Conservation (phyloP, 2,329 filamentous ascomycete species). For the Clonostachys solani region DNA sequence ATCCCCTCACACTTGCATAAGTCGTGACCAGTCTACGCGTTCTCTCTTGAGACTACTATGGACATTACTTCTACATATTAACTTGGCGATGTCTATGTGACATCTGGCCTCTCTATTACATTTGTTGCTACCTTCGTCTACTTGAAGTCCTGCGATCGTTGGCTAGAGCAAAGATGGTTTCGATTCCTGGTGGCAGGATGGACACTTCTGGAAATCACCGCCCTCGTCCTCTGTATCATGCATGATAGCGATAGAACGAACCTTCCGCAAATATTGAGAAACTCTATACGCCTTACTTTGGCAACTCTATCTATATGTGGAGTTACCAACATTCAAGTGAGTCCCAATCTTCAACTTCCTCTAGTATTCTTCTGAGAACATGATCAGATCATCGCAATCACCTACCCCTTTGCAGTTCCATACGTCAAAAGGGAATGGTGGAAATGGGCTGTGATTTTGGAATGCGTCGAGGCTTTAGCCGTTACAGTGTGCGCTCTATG, state of each 20-base stretch:
- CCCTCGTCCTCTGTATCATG: background rate
- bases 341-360: background rate
- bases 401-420: background rate
- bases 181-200: background rate
- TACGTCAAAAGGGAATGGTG: background rate
- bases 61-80: background rate
- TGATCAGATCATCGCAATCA: background rate
- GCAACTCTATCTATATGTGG: background rate
- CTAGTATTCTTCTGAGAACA: background rate
- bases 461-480: background rate
- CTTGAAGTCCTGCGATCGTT: background rate
- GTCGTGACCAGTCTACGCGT: background rate
- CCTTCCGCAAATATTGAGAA: background rate
- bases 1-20: background rate
- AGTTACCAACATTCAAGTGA: background rate
- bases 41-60: background rate
- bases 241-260: background rate
- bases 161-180: background rate
- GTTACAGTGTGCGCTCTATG: background rate
- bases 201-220: background rate
- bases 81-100: background rate
- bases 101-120: background rate
- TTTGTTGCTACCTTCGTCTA: background rate
- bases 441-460: background rate
- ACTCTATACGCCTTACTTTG: background rate